Conservation (phyloP, 768 basidiomycete genomes). For the Leccinum subtestaceum region DNA sequence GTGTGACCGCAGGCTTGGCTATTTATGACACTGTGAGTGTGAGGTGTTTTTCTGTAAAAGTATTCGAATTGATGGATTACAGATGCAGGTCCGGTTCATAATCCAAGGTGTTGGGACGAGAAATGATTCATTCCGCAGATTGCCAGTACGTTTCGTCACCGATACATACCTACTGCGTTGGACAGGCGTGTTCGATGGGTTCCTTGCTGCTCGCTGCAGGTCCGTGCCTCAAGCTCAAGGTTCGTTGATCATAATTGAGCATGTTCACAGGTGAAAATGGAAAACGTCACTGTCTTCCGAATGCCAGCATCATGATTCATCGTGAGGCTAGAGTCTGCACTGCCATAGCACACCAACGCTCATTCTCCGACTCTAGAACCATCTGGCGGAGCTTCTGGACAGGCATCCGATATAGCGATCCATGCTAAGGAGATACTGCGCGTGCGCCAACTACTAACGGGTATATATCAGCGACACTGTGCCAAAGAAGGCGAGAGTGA, state of each 20-base stretch:
- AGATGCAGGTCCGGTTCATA: slow-evolving; percentile 65
- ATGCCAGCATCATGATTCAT: slow-evolving; percentile 98
- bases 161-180: slow-evolving; percentile 95
- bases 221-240: slow-evolving; percentile 18
- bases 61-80: slow-evolving; percentile 21
- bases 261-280: slow-evolving; percentile 64
- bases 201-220: slow-evolving; percentile 88
- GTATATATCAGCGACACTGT: slow-evolving; percentile 90
- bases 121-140: slow-evolving; percentile 27
- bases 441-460: slow-evolving; percentile 77
- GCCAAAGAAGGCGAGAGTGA: slow-evolving; percentile 59
- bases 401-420: slow-evolving; percentile 96
- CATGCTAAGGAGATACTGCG: slow-evolving; percentile 95
- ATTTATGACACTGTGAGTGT: slow-evolving; percentile 91
- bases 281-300: slow-evolving; percentile 87
- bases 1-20: slow-evolving; percentile 92
- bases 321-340: slow-evolving; percentile 49
- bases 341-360: slow-evolving; percentile 6
- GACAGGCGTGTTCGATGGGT: slow-evolving; percentile 95
- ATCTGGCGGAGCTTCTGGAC: slow-evolving; percentile 92
- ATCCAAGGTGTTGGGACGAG: slow-evolving; percentile 1
- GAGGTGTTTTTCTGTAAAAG: slow-evolving; percentile 3
- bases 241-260: slow-evolving; percentile 16
- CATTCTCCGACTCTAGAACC: slow-evolving; percentile 60
- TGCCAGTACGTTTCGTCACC: slow-evolving; percentile 86